Evolutionary conservation across 768 basidiomycete species (phyloP), one percentile per base, ranked within the genome.

Genomic region (Trametes cubensis): DNA sequence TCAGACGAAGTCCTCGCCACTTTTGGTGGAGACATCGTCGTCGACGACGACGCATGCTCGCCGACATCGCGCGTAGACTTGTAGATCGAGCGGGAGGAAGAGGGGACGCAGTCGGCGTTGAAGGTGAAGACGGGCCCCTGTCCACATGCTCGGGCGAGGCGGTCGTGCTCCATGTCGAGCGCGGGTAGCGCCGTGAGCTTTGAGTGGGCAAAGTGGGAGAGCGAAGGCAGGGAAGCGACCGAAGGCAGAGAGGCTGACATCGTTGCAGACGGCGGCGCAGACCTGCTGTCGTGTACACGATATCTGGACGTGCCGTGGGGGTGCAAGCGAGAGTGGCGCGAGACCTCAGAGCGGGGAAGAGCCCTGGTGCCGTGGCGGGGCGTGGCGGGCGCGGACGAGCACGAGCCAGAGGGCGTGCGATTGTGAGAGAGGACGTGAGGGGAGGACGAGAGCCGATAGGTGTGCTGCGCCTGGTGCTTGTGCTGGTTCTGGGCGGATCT

Each of bases 121-220:
- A 42, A 10, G 13, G 45, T 18, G n/a, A 48, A 46, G 39, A 50
- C 18, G 17, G 67, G 65, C 8, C 38, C 59, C 23, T 66, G 65
- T 2, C 68, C 68, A 38, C 68, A 69, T 2, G 68, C 68, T 14
- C 68, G 62, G 3, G 63, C 68, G 38, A 66, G 58, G 2, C 66
- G 60, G 53, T 69, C 68, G 21, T 28, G 25, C 11, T 69, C 68
- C 48, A 60, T 55, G 39, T 69, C 63, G 6, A 62, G 23, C 3
- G 26, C 39, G 8, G 48, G 61, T n/a, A 59, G 48, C 2, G 63
- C 42, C 30, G 48, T 72, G 21, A 67, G 40, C 60, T 60, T 58
- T 18, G 52, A 38, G 20, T 62, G 60, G 7, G 57, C 55, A 30
- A 63, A 40, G 26, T 55, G 21, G 55, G 49, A 17, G 2, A 49